Evolutionary conservation across 129 eudicot genomes (phyloP).

Genomic region (Solidago caesia): DNA sequence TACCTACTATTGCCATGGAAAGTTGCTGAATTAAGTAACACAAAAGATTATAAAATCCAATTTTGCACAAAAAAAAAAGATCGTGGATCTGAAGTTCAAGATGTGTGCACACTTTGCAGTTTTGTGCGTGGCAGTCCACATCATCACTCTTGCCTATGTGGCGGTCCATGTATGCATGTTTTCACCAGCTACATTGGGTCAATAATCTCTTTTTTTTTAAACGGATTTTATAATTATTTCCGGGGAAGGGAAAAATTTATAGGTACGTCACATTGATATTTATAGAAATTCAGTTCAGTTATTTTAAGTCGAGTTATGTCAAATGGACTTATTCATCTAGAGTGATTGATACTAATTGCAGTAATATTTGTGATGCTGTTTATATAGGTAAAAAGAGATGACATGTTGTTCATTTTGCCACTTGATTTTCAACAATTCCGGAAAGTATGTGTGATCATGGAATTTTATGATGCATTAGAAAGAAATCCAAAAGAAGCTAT

Average conservation of each 20-base stretch:
- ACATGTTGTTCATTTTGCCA: conserved; percentile 47
- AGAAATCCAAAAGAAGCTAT: conserved; percentile 88
- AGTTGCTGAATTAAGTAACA: too few species aligned
- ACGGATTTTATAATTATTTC: too few species aligned
- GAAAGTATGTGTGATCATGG: conserved; percentile 46
- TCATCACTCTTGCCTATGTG: too few species aligned
- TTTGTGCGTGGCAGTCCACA: too few species aligned
- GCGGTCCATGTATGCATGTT: too few species aligned
- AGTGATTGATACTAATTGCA: background rate
- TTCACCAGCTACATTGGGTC: too few species aligned
- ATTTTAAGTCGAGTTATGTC: background rate
- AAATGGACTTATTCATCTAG: conserved; percentile 2
- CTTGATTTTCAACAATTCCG: conserved; percentile 80
- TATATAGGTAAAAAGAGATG: conserved; percentile 55
- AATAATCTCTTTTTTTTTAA: too few species aligned
- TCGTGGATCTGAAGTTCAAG: too few species aligned
- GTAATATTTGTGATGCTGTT: conserved; percentile 2
- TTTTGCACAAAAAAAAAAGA: too few species aligned
- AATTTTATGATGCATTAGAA: conserved; percentile 50
- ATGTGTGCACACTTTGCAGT: too few species aligned
- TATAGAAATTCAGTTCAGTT: background rate
- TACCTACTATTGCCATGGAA: too few species aligned
- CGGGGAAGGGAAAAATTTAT: background rate
- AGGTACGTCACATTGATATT: background rate
- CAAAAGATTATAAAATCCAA: too few species aligned